These are phyloP conservation scores for Boletus rubroflammeus DNA, from an alignment of 768 basidiomycete genomes.

Conservation along the genomic window DNA sequence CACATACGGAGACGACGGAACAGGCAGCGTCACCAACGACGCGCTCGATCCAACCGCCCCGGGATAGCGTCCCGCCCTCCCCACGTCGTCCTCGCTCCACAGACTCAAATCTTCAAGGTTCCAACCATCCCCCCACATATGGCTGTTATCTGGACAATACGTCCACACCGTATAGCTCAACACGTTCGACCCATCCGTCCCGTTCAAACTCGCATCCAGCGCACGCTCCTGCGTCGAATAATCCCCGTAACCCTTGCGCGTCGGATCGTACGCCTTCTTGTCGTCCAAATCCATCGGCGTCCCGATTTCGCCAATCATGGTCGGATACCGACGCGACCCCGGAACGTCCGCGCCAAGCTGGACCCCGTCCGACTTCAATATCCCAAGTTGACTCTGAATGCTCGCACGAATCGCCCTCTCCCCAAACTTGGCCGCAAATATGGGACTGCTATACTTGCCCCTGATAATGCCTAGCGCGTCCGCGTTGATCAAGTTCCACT, in stretches of 20 bases:
- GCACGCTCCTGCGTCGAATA: conserved; percentile 76
- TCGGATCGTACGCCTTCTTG: conserved; percentile 71
- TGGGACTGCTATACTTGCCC: conserved; percentile 65
- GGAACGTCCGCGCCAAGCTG: conserved; percentile 45
- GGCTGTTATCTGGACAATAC: conserved; percentile 77
- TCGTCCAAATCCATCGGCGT: conserved; percentile 93
- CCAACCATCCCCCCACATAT: conserved; percentile 95
- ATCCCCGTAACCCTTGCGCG: conserved; percentile 55
- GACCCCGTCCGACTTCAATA: conserved; percentile 69
- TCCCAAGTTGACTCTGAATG: conserved; percentile 77
- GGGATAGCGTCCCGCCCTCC: no score
- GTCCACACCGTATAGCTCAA: conserved; percentile 87
- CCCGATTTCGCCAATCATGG: conserved; percentile 94
- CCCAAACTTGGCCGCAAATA: conserved; percentile 81
- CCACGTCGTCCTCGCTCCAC: conserved; percentile 76
- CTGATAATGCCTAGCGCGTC: conserved; percentile 91
- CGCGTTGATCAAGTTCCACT: conserved; percentile 95
- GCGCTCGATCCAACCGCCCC: conserved; percentile 7
- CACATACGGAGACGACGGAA: conserved; percentile 16
- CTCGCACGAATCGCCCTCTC: conserved; percentile 76
- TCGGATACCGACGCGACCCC: conserved; percentile 54
- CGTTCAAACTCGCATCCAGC: conserved; percentile 81
- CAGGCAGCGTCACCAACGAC: conserved; percentile 21
- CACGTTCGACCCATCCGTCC: conserved; percentile 68
- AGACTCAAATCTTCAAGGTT: conserved; percentile 93